Conservation (phyloP, 768 basidiomycete species). For the Lentinula lateritia region DNA sequence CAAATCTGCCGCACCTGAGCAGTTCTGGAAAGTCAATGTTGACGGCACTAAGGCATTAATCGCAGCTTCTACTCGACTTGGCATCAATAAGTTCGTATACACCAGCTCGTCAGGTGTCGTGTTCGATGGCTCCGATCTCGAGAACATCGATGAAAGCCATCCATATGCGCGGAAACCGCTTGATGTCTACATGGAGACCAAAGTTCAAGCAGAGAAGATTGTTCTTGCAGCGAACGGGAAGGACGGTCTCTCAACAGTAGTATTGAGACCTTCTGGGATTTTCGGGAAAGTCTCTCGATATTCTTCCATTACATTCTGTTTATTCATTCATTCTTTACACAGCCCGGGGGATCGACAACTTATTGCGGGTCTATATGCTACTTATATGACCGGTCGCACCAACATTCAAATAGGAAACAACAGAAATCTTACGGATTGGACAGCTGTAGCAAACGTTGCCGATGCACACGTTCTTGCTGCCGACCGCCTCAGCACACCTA, state of each 20-base stretch:
- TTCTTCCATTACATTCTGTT: no score
- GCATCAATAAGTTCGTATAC: constrained; percentile 60
- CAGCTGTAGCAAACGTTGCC: constrained; percentile 71
- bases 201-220: constrained; percentile 59
- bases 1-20: constrained; percentile 37
- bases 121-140: constrained; percentile 50
- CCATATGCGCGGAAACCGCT: constrained; percentile 45
- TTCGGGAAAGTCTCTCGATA: constrained; percentile 47
- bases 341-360: constrained; percentile 67
- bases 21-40: constrained; percentile 72
- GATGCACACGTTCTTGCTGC: constrained; percentile 70
- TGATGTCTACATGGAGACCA: constrained; percentile 69
- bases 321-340: background rate
- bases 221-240: constrained; percentile 60
- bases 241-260: constrained; percentile 56
- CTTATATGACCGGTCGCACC: constrained; percentile 54
- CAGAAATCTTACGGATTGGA: constrained; percentile 67
- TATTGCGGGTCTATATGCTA: constrained; percentile 48
- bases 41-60: constrained; percentile 62
- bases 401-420: constrained; percentile 70
- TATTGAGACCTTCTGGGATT: constrained; percentile 66
- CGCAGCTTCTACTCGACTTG: constrained; percentile 41
- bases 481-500: constrained; percentile 49
- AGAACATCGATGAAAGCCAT: constrained; percentile 63
- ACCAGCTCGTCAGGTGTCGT: constrained; percentile 65